Evolutionary conservation across 805 yeast species (phyloP), one percentile per base, ranked within the genome.

Genomic region (Debaryomyces tyrocola): DNA sequence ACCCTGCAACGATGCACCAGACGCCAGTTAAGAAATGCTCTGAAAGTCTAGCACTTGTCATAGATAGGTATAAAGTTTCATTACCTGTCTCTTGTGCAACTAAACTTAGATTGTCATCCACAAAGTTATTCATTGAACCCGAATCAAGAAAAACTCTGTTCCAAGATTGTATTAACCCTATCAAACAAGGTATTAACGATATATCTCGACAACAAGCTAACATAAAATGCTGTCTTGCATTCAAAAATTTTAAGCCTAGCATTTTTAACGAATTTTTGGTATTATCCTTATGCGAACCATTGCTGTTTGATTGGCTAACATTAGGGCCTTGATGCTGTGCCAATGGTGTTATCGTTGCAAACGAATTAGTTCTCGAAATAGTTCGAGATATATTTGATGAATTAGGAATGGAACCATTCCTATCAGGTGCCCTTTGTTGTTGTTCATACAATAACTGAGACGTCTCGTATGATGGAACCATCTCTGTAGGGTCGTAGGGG

Each of bases 1-100:
- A 90, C 2, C 90, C 90, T 1, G 96, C 82, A 8, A 92, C 98
- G 4, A 87, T 59, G 62, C 97, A 89, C 98, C 98, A 92, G n/a
- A 92, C 63, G 0, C 91, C 91, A 4, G 96, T 86, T 48, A 90
- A 69, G 49, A 90, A 74, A 55, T 85, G 85, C 60, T 90, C 97
- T 0, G 91, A 82, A 0, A 89, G 78, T 34, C 90, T 70, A 0
- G 88, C 90, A 0, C 78, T 64, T 1, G 86, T 80, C 18, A 82
- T 60, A 17, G 75, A 52, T 4, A 35, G 34, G 17, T 35, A 37
- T 10, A 37, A 46, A 10, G 27, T 31, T 4, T 41, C 18, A 12
- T 12, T 27, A 6, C 15, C 24, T 7, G 52, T 34, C 31, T 41
- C 44, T 10, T 48, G 40, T 37, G 44, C 45, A 11, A 31, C 34